Percentiles rank a stretch among this genome's conserved stretches.
Evolutionary conservation across 805 yeast species (phyloP).

Genomic region (Kuraishia piskuri): DNA sequence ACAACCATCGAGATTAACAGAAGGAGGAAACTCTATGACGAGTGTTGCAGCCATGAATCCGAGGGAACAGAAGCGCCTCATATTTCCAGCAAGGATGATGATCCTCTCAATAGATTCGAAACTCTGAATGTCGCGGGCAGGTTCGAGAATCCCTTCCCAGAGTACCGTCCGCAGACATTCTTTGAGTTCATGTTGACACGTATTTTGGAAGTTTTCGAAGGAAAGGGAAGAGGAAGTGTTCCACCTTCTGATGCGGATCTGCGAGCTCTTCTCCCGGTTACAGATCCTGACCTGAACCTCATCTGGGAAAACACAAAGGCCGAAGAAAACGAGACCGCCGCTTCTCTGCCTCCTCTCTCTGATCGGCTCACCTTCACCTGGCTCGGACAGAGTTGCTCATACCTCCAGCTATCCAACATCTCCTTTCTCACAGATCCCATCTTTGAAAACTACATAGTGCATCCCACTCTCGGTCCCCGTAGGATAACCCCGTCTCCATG

Average conservation of each 20-base stretch:
- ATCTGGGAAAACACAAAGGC: conserved; percentile 14
- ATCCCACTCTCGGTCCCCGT: conserved; percentile 67
- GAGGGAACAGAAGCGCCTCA: conserved; percentile 8
- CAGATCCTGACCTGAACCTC: conserved; percentile 45
- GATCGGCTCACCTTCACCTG: conserved; percentile 67
- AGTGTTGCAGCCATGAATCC: conserved; percentile 5
- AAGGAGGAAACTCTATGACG: conserved; percentile 21
- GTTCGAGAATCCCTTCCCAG: conserved; percentile 85
- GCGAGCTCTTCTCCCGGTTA: conserved; percentile 48
- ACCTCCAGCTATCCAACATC: conserved; percentile 61
- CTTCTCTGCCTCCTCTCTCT: conserved; percentile 22
- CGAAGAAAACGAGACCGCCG: conserved; percentile 13
- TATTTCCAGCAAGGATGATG: conserved; percentile 25
- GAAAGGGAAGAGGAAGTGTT: conserved; percentile 48
- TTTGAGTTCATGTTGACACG: conserved; percentile 78
- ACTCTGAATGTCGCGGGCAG: conserved; percentile 59
- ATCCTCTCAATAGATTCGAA: conserved; percentile 24
- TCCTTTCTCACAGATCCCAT: conserved; percentile 83
- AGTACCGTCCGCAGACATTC: conserved; percentile 83
- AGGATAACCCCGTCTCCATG: conserved; percentile 78
- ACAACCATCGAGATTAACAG: conserved; percentile 45
- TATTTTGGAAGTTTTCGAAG: conserved; percentile 59
- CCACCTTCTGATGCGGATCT: conserved; percentile 40
- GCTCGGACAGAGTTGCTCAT: conserved; percentile 89
- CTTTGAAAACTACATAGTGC: conserved; percentile 56